These are phyloP conservation scores for Kuraishia hungarica DNA, from an alignment of 805 yeast species.

Conservation along the genomic window DNA sequence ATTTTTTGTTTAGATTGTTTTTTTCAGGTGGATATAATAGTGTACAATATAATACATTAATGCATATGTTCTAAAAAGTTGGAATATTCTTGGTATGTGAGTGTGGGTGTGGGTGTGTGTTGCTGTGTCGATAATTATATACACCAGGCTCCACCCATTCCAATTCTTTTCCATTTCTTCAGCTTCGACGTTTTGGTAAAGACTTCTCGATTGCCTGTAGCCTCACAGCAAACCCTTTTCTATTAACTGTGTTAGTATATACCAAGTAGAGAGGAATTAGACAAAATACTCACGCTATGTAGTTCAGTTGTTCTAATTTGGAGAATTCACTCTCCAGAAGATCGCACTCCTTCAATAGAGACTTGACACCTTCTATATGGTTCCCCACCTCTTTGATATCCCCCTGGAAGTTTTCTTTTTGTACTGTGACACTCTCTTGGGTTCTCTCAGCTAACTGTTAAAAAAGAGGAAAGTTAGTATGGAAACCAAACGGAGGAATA, in stretches of 20 bases:
- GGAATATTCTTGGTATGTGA: too few species aligned
- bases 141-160: too few species aligned
- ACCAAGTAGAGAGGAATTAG: not conserved
- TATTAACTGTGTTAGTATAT: not conserved
- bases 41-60: not conserved
- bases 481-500: not conserved
- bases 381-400: slow-evolving; percentile 13
- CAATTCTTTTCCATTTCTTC: too few species aligned
- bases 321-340: slow-evolving; percentile 20
- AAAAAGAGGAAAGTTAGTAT: not conserved
- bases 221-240: not conserved
- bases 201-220: not conserved
- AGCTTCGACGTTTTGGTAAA: not conserved
- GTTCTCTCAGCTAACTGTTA: slow-evolving; percentile 18
- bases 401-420: slow-evolving; percentile 14
- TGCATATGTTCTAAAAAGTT: not conserved
- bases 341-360: slow-evolving; percentile 16
- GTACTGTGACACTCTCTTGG: slow-evolving; percentile 15
- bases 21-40: not conserved
- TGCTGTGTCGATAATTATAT: not conserved
- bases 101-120: too few species aligned
- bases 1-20: not conserved
- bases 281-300: slow-evolving; percentile 8
- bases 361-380: slow-evolving; percentile 11
- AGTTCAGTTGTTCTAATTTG: slow-evolving; percentile 22